A percentile compares a stretch with the other conserved stretches of the same genome.
Conservation (phyloP, 225 moss, liverwort and hornwort species). For the Marchantia paleacea region DNA sequence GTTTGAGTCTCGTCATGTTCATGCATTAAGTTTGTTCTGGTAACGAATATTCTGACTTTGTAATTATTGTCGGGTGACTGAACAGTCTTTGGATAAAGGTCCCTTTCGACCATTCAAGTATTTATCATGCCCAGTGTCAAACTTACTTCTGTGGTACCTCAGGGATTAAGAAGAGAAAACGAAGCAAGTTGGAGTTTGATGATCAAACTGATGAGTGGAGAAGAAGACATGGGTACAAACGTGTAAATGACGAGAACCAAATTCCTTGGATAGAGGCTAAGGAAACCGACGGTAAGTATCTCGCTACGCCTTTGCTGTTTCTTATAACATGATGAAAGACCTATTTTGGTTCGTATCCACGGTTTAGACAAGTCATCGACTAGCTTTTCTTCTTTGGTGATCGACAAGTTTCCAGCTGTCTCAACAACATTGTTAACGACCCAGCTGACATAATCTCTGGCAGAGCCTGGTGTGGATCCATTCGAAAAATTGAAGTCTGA, state of each 20-base stretch:
- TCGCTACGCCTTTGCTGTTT: background rate
- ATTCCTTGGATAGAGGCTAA: conserved; percentile 74
- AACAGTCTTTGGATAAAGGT: too few relatives aligned
- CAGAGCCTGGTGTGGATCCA: conserved; percentile 85
- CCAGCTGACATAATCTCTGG: background rate
- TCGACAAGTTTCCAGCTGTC: background rate
- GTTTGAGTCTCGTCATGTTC: too few relatives aligned
- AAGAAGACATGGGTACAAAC: conserved; percentile 88
- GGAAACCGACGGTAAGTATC: conserved; percentile 62
- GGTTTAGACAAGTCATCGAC: background rate
- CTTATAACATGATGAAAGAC: background rate
- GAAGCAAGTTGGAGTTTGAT: conserved; percentile 91
- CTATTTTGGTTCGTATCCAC: background rate
- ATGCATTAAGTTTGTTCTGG: too few relatives aligned
- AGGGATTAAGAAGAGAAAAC: conserved; percentile 87
- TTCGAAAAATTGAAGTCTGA: conserved; percentile 55
- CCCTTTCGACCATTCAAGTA: too few relatives aligned
- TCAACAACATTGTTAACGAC: background rate
- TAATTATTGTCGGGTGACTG: too few relatives aligned
- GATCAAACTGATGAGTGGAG: conserved; percentile 83
- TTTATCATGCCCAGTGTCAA: too few relatives aligned
- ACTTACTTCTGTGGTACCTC: background rate
- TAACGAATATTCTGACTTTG: too few relatives aligned
- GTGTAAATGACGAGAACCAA: conserved; percentile 84
- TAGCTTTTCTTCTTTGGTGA: background rate